Evolutionary conservation across 2,329 filamentous ascomycete species (phyloP).

Genomic region (Clonostachys chloroleuca): DNA sequence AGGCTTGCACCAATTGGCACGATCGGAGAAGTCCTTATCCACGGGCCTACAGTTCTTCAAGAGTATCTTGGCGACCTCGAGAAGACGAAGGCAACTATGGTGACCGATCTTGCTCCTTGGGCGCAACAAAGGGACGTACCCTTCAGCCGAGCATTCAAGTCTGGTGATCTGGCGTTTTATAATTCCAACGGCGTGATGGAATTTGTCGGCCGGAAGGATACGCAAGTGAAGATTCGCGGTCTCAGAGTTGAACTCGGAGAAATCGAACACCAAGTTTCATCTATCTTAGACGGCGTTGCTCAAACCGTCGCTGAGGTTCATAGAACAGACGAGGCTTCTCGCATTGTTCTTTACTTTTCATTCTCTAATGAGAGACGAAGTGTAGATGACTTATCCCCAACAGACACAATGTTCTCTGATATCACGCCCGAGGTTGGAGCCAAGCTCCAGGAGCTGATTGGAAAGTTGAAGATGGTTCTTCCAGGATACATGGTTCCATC

Average conservation of each 20-base stretch:
- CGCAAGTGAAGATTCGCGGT: conserved; percentile 2
- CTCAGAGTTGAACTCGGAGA: conserved; percentile 1
- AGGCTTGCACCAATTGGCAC: conserved; percentile 5
- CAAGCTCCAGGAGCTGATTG: background rate
- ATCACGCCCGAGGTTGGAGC: background rate
- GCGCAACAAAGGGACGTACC: conserved; percentile 2
- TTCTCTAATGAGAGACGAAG: background rate
- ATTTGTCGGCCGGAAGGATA: background rate
- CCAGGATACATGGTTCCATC: conserved; percentile 6
- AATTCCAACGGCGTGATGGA: conserved; percentile 1
- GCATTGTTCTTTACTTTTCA: background rate
- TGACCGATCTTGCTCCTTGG: conserved; percentile 9
- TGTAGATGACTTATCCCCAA: background rate
- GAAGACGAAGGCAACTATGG: conserved; percentile 16
- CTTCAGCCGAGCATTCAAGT: background rate
- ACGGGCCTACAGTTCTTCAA: conserved; percentile 29
- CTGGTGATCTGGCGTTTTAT: background rate
- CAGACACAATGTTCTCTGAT: background rate
- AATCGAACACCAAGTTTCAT: background rate
- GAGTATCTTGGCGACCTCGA: conserved; percentile 31
- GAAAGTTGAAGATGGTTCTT: background rate
- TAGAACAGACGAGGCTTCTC: background rate
- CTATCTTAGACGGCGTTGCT: background rate
- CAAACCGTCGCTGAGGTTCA: background rate
- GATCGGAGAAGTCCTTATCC: conserved; percentile 7